These are phyloP conservation scores for Penicillium herquei DNA, from an alignment of 495 filamentous ascomycete species.

Conservation along the genomic window DNA sequence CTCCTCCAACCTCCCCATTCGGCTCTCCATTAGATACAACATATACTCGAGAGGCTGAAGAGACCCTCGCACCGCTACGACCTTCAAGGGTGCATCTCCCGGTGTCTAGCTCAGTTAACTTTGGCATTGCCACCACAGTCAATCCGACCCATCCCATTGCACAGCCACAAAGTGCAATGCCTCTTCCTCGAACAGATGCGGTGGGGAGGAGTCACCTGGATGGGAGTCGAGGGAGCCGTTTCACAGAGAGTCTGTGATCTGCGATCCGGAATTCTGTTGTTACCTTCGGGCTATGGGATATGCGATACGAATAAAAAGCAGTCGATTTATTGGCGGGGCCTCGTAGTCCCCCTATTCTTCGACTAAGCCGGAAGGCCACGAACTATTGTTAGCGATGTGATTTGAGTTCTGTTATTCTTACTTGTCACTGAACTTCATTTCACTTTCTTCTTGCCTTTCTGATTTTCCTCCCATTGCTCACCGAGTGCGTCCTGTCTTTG, in stretches of 20 bases:
- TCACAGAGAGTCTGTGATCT: constrained; percentile 46
- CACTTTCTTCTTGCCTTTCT: neutral
- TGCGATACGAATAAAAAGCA: constrained; percentile 20
- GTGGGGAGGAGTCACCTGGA: constrained; percentile 56
- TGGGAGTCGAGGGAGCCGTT: constrained; percentile 55
- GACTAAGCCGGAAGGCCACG: constrained; percentile 1
- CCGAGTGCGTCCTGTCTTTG: constrained; percentile 4
- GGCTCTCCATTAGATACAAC: constrained; percentile 38
- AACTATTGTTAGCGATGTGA: constrained; percentile 1
- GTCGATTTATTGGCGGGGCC: constrained; percentile 18
- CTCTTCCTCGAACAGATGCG: constrained; percentile 35
- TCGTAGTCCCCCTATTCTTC: neutral
- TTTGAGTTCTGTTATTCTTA: neutral
- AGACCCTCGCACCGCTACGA: constrained; percentile 35
- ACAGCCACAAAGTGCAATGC: constrained; percentile 24
- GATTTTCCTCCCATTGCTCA: neutral
- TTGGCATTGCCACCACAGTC: constrained; percentile 23
- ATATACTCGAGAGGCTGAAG: constrained; percentile 36
- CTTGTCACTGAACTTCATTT: neutral
- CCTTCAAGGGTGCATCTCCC: constrained; percentile 52
- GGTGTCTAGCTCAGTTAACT: constrained; percentile 39
- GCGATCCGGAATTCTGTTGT: constrained; percentile 7
- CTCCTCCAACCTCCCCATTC: constrained; percentile 34
- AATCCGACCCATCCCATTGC: constrained; percentile 24
- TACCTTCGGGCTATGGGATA: constrained; percentile 18